Evolutionary conservation across 257 asterid genomes (phyloP).

Genomic region (Solanum gracilifrons): DNA sequence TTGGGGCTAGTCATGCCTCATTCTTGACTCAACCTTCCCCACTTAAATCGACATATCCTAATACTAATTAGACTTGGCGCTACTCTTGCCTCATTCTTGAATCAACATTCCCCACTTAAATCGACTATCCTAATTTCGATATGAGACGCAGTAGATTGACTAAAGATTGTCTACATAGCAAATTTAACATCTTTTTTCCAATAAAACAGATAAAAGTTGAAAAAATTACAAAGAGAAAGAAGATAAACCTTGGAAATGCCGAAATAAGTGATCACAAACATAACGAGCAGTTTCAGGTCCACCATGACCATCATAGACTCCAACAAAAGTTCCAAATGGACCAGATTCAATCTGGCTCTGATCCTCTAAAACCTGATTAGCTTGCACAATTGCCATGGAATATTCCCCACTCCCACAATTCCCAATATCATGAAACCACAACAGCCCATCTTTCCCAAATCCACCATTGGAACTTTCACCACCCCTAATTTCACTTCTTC

Average conservation of each 20-base stretch:
- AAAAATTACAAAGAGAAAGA: background rate
- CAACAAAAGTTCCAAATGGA: slow-evolving; percentile 77
- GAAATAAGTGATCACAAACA: slow-evolving; percentile 64
- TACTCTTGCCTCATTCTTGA: background rate
- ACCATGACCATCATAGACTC: slow-evolving; percentile 87
- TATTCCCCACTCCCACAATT: slow-evolving; percentile 71
- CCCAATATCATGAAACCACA: slow-evolving; percentile 70
- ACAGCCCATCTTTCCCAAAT: slow-evolving; percentile 44
- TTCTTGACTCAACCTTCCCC: background rate
- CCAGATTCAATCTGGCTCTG: slow-evolving; percentile 91
- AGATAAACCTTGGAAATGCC: slow-evolving; percentile 53
- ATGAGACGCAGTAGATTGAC: background rate
- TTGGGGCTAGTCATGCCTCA: background rate
- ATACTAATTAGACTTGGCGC: background rate
- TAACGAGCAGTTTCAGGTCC: slow-evolving; percentile 81
- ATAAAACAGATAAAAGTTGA: background rate
- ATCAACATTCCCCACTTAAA: background rate
- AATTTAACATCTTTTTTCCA: background rate
- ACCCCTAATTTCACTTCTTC: background rate
- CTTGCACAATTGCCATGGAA: slow-evolving; percentile 90
- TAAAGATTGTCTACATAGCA: background rate
- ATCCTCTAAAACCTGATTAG: slow-evolving; percentile 76
- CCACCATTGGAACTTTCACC: slow-evolving; percentile 2
- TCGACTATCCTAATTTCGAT: background rate
- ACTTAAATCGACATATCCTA: background rate